Conservation (phyloP, 225 moss, liverwort and hornwort genomes). For the Pleurozium schreberi region DNA sequence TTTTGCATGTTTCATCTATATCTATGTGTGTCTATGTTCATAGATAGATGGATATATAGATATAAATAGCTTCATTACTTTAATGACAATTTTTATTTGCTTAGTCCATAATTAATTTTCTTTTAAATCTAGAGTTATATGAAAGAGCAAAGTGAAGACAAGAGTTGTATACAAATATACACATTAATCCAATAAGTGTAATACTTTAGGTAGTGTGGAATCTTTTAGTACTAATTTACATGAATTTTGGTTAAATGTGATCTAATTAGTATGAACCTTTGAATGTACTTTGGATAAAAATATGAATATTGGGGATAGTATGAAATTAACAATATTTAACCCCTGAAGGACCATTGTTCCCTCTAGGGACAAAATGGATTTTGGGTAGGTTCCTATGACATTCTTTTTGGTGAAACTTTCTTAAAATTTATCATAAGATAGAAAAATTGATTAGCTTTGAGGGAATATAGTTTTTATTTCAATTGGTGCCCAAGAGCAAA, state of each 20-base stretch:
- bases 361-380: too few species aligned
- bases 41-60: neutral
- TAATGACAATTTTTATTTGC: neutral
- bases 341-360: too few species aligned
- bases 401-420: too few species aligned
- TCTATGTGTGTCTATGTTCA: rapidly evolving
- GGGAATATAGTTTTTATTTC: too few species aligned
- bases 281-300: neutral
- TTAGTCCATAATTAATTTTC: neutral
- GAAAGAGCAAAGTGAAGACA: neutral
- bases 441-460: too few species aligned
- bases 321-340: neutral
- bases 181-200: neutral
- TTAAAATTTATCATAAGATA: too few species aligned
- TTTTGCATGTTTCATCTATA: neutral
- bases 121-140: too few species aligned
- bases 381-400: too few species aligned
- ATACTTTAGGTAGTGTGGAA: rapidly evolving
- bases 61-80: neutral
- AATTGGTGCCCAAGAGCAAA: too few species aligned
- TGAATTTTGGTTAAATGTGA: neutral
- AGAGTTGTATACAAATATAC: neutral
- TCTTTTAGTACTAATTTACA: rapidly evolving
- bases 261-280: too few species aligned
- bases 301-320: rapidly evolving